Evolutionary conservation across 129 eudicot genomes (phyloP).

Genomic region (Tagetes patula): DNA sequence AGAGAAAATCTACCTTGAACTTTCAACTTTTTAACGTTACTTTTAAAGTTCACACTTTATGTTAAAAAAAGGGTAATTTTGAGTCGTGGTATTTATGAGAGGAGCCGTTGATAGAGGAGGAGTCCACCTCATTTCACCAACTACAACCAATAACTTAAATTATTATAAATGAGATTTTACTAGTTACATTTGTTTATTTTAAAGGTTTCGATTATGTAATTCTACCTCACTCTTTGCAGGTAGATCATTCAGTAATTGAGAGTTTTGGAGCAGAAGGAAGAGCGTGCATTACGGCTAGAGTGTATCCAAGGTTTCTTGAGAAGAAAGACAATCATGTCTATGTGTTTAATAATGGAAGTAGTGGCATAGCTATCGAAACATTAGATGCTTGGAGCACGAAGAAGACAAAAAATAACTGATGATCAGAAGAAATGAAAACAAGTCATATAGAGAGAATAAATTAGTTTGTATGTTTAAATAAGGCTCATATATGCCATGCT

Average conservation of each 20-base stretch:
- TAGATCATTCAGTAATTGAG: constrained; percentile 59
- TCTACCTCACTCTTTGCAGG: constrained; percentile 32
- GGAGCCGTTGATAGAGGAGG: too few species aligned
- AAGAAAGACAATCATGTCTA: constrained; percentile 40
- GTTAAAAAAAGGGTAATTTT: too few species aligned
- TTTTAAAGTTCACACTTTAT: too few species aligned
- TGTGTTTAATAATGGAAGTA: constrained; percentile 50
- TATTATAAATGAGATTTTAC: too few species aligned
- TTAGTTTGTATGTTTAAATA: constrained; percentile 12
- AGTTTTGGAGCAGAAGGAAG: constrained; percentile 60
- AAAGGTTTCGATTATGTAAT: neutral
- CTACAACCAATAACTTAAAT: too few species aligned
- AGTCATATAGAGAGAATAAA: neutral
- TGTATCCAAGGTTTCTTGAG: constrained; percentile 38
- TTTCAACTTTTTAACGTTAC: too few species aligned
- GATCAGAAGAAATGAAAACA: constrained; percentile 7
- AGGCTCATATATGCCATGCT: neutral
- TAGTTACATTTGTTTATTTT: neutral
- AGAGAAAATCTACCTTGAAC: too few species aligned
- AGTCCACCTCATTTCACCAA: too few species aligned
- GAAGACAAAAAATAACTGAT: constrained; percentile 41
- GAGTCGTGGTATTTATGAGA: too few species aligned
- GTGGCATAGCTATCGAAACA: constrained; percentile 36
- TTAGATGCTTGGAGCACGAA: constrained; percentile 66
- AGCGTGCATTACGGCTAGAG: constrained; percentile 55